Evolutionary conservation across 192 early-diverging fungal genomes (phyloP), one percentile per base, ranked within the genome.

Genomic region (Powellomyces hirtus): DNA sequence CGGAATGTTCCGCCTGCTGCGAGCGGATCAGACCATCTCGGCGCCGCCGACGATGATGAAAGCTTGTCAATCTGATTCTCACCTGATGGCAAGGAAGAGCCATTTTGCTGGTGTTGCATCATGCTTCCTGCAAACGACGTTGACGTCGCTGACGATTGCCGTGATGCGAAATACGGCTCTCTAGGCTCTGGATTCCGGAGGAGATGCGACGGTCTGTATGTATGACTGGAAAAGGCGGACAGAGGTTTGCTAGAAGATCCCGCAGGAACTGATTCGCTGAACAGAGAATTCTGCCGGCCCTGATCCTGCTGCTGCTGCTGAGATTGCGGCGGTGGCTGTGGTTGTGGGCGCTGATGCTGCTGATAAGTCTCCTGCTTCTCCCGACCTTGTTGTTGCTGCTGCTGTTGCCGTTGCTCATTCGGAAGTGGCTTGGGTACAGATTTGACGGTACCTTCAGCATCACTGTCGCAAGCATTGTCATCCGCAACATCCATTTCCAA

Each of bases 381-480:
- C 13, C 51, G 26, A 2, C 49, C 2, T 2, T n/a, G 3, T 36
- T 38, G 10, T 56, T 29, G 18, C 2, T 22, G 16, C 5, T 53
- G 6, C 1, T 55, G 24, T 35, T 66, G 7, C 50, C 11, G 13
- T 26, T 37, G n/a, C n/a, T n/a, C n/a, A n/a, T n/a, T n/a, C n/a
- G n/a, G n/a, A n/a, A n/a, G n/a, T n/a, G n/a, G n/a, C n/a, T n/a
- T n/a, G n/a, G n/a, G n/a, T n/a, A n/a, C n/a, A n/a, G n/a, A n/a
- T n/a, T n/a, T n/a, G n/a, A n/a, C n/a, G n/a, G n/a, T n/a, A n/a
- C n/a, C 33, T 2, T 4, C 50, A 22, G 18, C 26, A 1, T 20
- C 51, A 66, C 24, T 30, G 30, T 68, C 58, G 38, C 27, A 42
- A 60, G 61, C 68, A 29, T 62, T 20, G 2, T 29, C 49, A 0